Evolutionary conservation across 495 filamentous ascomycete genomes (phyloP), one percentile per base, ranked within the genome.

Genomic region (Trichoderma parareesei): DNA sequence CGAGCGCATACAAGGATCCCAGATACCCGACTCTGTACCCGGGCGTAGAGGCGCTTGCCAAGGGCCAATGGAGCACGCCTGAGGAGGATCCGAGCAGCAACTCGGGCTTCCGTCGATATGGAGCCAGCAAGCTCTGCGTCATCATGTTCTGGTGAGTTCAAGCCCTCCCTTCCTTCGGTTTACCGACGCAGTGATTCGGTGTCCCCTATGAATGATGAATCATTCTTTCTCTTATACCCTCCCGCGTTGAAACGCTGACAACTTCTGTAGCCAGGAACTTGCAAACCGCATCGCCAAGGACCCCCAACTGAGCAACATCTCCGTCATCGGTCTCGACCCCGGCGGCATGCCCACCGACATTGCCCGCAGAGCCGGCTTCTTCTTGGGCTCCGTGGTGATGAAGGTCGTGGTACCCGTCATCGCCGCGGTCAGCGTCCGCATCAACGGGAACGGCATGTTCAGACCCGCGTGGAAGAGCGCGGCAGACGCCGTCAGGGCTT

Each of bases 391-490:
- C 1, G 1, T 69, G 1, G 13, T 70, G 2, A 20, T 71, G 40
- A 42, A 61, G 6, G 8, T 69, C 41, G 46, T 71, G 0, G 60
- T 68, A 0, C 66, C 65, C 0, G 6, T 72, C 8, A 9, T 72
- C 3, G 63, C 68, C 37, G 65, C 68, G 3, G 2, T 74, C 7
- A 5, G 61, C 37, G 66, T 68, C n/a, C 69, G 64, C 60, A 41
- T 75, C 1, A 65, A 38, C 49, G 69, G 74, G 20, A 71, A 70
- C 53, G 72, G 73, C 41, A 16, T 66, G 16, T 44, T 79, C 43
- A 72, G 79, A n/a, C 73, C 80, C 38, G 69, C 75, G 37, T 75
- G 73, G 66, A 78, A 77, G 68, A 79, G 78, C 37, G 78, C 76
- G 11, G 71, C 66, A 8, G 78, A 80, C 53, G 70, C 79, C 41